Base-by-base conservation (phyloP, 2,329 filamentous ascomycete genomes). In the Blastomyces gilchristii region DNA sequence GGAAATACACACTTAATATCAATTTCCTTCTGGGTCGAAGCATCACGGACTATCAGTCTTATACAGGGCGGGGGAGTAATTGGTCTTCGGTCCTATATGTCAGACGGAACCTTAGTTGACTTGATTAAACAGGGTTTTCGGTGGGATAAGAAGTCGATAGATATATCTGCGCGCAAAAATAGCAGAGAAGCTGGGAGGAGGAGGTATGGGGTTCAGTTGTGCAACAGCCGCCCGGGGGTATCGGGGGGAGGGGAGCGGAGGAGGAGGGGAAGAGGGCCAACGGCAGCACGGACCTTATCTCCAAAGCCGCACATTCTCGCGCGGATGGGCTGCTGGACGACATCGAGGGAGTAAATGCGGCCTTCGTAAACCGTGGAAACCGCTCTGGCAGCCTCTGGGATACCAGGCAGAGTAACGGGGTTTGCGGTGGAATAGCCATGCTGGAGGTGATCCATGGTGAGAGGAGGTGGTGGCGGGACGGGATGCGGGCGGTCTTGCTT, bases 251-350 rank as follows among this genome's bases (percentile, higher is more conserved):
- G 25, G 52, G 12, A 9, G 52, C 18, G 52, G 28, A 18, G 52
- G 3, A 37, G 4, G 52, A 16, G 16, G 22, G 50, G 9, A 1
- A 57, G 64, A 63, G 69, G n/a, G n/a, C n/a, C n/a, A 22, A 22
- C n/a, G n/a, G n/a, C n/a, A 22, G n/a, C n/a, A 22, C 79, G 63
- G 78, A 94, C 90, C 83, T 97, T 99, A 80, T 99, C 94, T 66
- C 94, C 94, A 78, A 97, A 99, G 8, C 94, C 94, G 79, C 94
- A 99, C 94, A 97, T 97, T 65, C 94, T 89, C 68, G 94, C 94
- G 70, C 94, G 86, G 70, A 90, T 83, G 60, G 94, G 94, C 75
- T 97, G 91, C 78, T 99, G 94, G 68, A 90, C 86, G 65, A 97
- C 90, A 68, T 87, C 81, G 60, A 96, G 82, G 65, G 86, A 88